Evolutionary conservation across 139 green algal genomes (phyloP), one percentile per base, ranked within the genome.

Genomic region (Monoraphidium neglectum): DNA sequence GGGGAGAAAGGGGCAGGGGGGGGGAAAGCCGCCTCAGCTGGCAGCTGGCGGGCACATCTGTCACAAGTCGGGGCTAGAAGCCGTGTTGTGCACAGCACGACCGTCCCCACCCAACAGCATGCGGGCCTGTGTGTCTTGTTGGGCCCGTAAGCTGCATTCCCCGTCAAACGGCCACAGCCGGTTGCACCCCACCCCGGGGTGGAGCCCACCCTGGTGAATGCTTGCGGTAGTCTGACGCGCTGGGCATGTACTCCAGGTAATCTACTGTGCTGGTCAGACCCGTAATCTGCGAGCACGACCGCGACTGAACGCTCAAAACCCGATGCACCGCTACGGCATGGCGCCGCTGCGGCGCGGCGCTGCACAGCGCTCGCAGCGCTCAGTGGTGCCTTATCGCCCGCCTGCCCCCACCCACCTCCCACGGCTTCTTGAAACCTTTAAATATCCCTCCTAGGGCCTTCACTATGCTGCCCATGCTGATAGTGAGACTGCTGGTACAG

Each of bases 391-490:
- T 8, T 12, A 21, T 8, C 21, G 12, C 54, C 4, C 54, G 12
- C 12, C 54, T 61, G 54, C 21, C 54, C 12, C 54, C n/a, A 15
- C 54, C 12, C 54, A 86, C 73, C 66, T 81, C 38, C 83, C 83
- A 87, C 35, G 83, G 83, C 83, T 76, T 68, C 77, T 87, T 87
- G 2, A 84, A 47, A 47, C 77, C 78, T 32, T 72, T 67, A 2
- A 85, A 67, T 16, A 82, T 18, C 30, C 65, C 28, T n/a, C 28
- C 57, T 0, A 82, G 47, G 1, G 49, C 3, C 43, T 77, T 67
- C 0, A 82, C 38, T 3, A 56, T 30, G 43, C 43, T 51, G 43
- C 43, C 43, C n/a, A n/a, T n/a, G n/a, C n/a, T n/a, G n/a, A n/a
- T n/a, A n/a, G n/a, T n/a, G n/a, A n/a, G n/a, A n/a, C n/a, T n/a